These are phyloP conservation scores for Wallacemonas collosoma DNA, from an alignment of 208 protist species.

Conservation along the genomic window DNA sequence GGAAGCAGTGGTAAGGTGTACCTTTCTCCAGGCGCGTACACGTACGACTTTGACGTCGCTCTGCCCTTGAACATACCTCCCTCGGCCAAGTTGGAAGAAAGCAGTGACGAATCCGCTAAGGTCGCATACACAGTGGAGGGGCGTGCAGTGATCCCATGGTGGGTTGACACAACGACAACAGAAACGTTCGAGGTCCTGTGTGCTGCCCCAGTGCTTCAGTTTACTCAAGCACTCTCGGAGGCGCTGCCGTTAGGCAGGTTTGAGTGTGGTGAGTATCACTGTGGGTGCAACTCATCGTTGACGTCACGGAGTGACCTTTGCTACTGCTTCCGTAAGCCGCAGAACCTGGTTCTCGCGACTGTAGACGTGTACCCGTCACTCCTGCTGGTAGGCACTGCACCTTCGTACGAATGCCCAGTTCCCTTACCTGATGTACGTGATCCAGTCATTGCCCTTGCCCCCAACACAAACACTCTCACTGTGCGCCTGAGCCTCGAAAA, in stretches of 20 bases:
- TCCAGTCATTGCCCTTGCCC: constrained; percentile 3
- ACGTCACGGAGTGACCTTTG: not conserved
- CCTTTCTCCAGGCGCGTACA: constrained; percentile 7
- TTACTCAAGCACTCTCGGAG: constrained; percentile 1
- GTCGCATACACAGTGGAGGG: not conserved
- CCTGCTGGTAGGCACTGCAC: not conserved
- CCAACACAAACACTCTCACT: constrained; percentile 8
- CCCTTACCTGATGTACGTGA: not conserved
- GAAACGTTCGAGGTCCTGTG: not conserved
- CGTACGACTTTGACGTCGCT: constrained; percentile 11
- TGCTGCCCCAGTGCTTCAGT: not conserved
- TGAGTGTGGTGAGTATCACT: not conserved
- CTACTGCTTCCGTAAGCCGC: not conserved
- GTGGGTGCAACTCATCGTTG: not conserved
- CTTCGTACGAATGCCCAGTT: not conserved
- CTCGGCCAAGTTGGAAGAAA: not conserved
- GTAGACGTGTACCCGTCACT: constrained; percentile 10
- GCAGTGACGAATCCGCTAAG: not conserved
- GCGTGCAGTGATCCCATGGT: not conserved
- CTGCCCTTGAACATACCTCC: not conserved
- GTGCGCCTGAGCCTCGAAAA: constrained; percentile 8
- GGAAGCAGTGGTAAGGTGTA: not conserved
- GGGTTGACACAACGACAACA: constrained; percentile 5
- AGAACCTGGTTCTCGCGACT: not conserved
- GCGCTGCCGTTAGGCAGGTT: constrained; percentile 2